phyloP scores from a whole-genome alignment of 2,329 filamentous ascomycete genomes.

The Cercospora berteroae region DNA sequence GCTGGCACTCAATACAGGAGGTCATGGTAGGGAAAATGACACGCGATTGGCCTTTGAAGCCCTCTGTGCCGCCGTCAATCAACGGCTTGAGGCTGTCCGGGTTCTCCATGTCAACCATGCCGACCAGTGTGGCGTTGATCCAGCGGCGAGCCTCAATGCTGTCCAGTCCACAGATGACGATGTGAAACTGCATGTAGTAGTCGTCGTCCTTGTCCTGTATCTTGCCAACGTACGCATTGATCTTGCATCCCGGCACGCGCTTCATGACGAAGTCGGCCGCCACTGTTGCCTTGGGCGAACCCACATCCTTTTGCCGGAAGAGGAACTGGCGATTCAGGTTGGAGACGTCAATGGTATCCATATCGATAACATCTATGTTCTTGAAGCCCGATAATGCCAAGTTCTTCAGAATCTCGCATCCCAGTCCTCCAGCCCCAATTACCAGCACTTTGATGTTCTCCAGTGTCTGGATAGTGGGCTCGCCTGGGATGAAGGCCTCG shows the following conservation, averaged over 20 bases:
- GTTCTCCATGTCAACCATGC: constrained; percentile 81
- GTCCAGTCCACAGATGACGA: constrained; percentile 91
- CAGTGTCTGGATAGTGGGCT: constrained; percentile 55
- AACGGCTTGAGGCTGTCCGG: constrained; percentile 87
- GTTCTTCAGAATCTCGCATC: constrained; percentile 96
- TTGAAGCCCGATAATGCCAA: constrained; percentile 93
- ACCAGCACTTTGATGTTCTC: constrained; percentile 61
- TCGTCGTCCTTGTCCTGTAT: constrained; percentile 96
- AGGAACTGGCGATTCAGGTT: constrained; percentile 98
- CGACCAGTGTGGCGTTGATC: constrained; percentile 93
- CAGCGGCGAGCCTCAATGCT: constrained; percentile 96
- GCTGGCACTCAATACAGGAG: constrained; percentile 95
- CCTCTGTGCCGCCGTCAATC: constrained; percentile 95
- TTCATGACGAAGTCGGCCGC: constrained; percentile 88
- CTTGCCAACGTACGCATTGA: constrained; percentile 88
- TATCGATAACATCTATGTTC: constrained; percentile 97
- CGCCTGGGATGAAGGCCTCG: constrained; percentile 44
- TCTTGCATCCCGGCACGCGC: constrained; percentile 84
- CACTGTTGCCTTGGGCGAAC: constrained; percentile 88
- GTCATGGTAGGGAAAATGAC: constrained; percentile 90
- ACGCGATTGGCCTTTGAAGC: constrained; percentile 94
- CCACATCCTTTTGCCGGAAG: constrained; percentile 87
- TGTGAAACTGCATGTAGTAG: constrained; percentile 96
- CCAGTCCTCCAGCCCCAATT: constrained; percentile 88
- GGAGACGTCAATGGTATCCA: constrained; percentile 99